Evolutionary conservation across 2,329 filamentous ascomycete genomes (phyloP).

Genomic region (Cytospora mali): DNA sequence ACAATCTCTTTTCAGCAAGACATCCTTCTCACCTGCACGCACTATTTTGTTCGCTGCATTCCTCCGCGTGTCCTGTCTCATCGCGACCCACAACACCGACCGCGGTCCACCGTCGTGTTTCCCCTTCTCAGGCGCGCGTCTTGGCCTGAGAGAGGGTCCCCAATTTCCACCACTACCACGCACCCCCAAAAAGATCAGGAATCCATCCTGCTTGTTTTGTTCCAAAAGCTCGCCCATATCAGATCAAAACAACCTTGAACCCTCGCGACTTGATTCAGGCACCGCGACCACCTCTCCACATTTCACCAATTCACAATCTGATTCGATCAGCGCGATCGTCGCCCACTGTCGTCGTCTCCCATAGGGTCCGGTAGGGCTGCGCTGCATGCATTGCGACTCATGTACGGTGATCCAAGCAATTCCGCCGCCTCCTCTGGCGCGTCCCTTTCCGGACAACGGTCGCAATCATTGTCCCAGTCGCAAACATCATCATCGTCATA

Average conservation of each 20-base stretch:
- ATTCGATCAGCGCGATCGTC: slow-evolving; percentile 39
- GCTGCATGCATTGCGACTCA: slow-evolving; percentile 40
- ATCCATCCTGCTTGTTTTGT: neutral
- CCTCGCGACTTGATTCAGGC: slow-evolving; percentile 20
- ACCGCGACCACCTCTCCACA: slow-evolving; percentile 30
- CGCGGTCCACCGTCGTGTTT: slow-evolving; percentile 16
- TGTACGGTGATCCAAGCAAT: slow-evolving; percentile 36
- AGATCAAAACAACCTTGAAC: slow-evolving; percentile 3
- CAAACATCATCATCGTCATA: slow-evolving; percentile 36
- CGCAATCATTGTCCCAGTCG: slow-evolving; percentile 18
- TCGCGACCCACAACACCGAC: slow-evolving; percentile 13
- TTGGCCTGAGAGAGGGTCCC: slow-evolving; percentile 10
- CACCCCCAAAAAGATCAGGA: neutral
- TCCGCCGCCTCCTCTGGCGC: slow-evolving; percentile 33
- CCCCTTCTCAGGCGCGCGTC: slow-evolving; percentile 23
- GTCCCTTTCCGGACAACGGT: slow-evolving; percentile 17
- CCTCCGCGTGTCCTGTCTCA: slow-evolving; percentile 17
- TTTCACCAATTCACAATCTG: slow-evolving; percentile 31
- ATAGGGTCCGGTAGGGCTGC: slow-evolving; percentile 30
- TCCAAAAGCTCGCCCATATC: slow-evolving; percentile 4
- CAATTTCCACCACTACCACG: slow-evolving; percentile 6
- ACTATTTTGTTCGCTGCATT: slow-evolving; percentile 4
- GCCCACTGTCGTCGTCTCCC: slow-evolving; percentile 29
- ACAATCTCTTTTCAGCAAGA: slow-evolving; percentile 12
- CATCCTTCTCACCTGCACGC: neutral